These are phyloP conservation scores for Lophium mytilinum DNA, from an alignment of 495 filamentous ascomycete species.

Conservation along the genomic window DNA sequence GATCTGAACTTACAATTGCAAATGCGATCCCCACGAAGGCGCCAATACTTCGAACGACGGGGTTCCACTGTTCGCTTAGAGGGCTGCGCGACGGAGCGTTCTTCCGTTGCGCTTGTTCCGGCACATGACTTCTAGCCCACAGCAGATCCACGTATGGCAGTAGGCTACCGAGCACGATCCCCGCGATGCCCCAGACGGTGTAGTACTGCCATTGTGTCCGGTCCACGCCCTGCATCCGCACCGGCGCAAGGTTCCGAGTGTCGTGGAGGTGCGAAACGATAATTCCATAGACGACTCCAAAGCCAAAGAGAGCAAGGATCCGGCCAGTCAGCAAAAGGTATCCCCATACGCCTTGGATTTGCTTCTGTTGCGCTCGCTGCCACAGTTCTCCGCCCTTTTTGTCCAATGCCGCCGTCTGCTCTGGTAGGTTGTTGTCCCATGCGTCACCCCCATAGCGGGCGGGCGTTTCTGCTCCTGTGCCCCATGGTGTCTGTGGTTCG, in stretches of 20 bases:
- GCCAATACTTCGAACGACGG: conserved; percentile 77
- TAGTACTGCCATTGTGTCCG: conserved; percentile 59
- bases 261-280: conserved; percentile 79
- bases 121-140: conserved; percentile 36
- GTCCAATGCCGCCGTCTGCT: neutral
- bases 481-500: conserved; percentile 56
- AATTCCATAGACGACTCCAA: conserved; percentile 78
- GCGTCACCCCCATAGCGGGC: conserved; percentile 21
- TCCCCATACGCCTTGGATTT: conserved; percentile 15
- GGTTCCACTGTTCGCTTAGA: conserved; percentile 63
- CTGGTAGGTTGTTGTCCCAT: neutral
- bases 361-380: neutral
- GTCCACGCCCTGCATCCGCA: conserved; percentile 53
- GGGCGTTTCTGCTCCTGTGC: conserved; percentile 61
- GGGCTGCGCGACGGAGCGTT: conserved; percentile 13
- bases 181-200: conserved; percentile 70
- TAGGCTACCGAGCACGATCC: conserved; percentile 65
- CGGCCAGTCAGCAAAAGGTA: conserved; percentile 45
- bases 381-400: conserved; percentile 1
- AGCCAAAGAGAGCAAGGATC: conserved; percentile 61
- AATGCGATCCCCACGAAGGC: conserved; percentile 95
- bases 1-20: conserved; percentile 64
- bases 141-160: conserved; percentile 78
- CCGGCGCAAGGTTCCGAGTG: conserved; percentile 53
- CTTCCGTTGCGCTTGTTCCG: conserved; percentile 2